Evolutionary conservation across 441 rosid species (phyloP).

Genomic region (Capsella rubella): DNA sequence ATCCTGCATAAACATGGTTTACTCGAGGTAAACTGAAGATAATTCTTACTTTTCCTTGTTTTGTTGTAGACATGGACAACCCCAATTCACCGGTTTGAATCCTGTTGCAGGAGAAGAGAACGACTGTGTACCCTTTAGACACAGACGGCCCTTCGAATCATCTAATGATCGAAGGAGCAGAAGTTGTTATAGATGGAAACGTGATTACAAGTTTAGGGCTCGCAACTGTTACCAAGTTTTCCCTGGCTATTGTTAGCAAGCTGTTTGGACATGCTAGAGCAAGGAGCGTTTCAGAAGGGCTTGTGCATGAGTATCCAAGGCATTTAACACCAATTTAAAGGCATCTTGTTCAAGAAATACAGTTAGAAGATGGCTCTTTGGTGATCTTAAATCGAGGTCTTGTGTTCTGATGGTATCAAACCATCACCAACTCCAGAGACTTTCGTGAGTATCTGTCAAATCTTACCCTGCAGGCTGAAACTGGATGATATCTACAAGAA

Average conservation of each 20-base stretch:
- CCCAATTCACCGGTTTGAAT: constrained; percentile 12
- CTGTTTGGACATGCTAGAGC: constrained; percentile 86
- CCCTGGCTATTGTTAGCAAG: constrained; percentile 77
- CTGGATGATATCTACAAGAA: constrained; percentile 2
- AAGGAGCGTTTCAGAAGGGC: constrained; percentile 86
- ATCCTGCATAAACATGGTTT: constrained; percentile 72
- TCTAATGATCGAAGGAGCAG: constrained; percentile 55
- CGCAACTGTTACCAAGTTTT: constrained; percentile 68
- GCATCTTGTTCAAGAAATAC: constrained; percentile 28
- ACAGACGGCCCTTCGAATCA: constrained; percentile 42
- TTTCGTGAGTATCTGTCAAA: background rate
- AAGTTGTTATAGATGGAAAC: constrained; percentile 85
- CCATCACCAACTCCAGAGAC: background rate
- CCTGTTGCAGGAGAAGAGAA: constrained; percentile 64
- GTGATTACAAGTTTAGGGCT: constrained; percentile 86
- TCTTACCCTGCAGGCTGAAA: background rate
- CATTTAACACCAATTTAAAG: constrained; percentile 40
- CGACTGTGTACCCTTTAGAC: constrained; percentile 60
- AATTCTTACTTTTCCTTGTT: background rate
- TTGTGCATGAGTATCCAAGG: constrained; percentile 75
- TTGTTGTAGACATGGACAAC: constrained; percentile 25
- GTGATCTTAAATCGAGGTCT: constrained; percentile 2
- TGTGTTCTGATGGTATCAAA: background rate
- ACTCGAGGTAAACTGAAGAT: constrained; percentile 60
- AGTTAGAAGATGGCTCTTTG: constrained; percentile 9